Percentiles rank a stretch among this genome's conserved stretches.
These are phyloP conservation scores for Coleophoma crateriformis DNA, from an alignment of 2,329 filamentous ascomycete species.

Conservation along the genomic window DNA sequence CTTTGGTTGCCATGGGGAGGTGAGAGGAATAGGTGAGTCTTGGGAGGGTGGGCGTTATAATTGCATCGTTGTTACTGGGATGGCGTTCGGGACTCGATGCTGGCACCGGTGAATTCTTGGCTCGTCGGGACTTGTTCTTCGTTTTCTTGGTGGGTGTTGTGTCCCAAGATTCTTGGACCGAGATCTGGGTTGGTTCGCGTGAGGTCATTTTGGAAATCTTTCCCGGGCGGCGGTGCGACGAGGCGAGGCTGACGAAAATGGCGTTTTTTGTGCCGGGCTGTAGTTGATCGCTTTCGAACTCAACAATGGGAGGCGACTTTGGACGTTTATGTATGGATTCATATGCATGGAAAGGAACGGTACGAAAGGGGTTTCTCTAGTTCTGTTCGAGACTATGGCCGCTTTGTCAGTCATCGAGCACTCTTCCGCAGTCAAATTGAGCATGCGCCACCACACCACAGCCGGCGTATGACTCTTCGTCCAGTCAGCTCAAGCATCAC, in stretches of 20 bases:
- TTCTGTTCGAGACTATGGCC: no score
- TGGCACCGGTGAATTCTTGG: not conserved
- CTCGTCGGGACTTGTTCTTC: not conserved
- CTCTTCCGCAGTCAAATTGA: not conserved
- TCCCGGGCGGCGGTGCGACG: not conserved
- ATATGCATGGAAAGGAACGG: no score
- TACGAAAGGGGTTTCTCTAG: no score
- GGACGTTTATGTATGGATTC: not conserved
- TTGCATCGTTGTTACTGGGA: not conserved
- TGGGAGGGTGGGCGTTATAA: not conserved
- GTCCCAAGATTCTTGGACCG: not conserved
- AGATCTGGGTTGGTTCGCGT: not conserved
- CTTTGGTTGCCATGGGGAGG: conserved; percentile 9
- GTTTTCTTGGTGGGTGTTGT: not conserved
- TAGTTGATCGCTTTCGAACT: not conserved
- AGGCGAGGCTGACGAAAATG: not conserved
- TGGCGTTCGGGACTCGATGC: not conserved
- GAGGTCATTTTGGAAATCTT: not conserved
- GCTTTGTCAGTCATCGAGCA: not conserved
- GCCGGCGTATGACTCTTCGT: not conserved
- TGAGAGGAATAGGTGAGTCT: not conserved
- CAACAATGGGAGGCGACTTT: not conserved
- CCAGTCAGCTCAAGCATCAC: no score
- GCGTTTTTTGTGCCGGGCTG: not conserved
- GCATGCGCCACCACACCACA: not conserved